A percentile compares a stretch with the other conserved stretches of the same genome.
Evolutionary conservation across 768 basidiomycete genomes (phyloP).

Genomic region (Mycena venus): DNA sequence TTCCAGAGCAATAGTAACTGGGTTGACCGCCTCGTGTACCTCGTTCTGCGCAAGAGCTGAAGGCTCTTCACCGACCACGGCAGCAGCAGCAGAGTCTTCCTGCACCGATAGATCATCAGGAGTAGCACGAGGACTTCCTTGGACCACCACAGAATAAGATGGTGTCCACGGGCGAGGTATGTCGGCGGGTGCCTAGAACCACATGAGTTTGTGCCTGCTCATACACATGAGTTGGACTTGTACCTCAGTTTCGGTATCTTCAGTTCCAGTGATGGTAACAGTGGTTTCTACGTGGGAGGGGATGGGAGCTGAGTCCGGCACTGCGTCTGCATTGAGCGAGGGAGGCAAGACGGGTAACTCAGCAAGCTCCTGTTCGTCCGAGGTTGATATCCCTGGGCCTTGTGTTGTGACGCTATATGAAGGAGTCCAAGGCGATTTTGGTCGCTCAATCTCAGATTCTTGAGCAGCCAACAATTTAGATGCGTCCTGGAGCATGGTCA

Average conservation of each 20-base stretch:
- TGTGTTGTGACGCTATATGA: conserved; percentile 48
- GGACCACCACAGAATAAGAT: conserved; percentile 52
- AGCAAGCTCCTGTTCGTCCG: conserved; percentile 20
- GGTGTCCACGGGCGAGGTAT: conserved; percentile 50
- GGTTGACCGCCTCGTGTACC: not conserved
- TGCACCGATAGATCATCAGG: conserved; percentile 19
- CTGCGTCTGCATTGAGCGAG: not conserved
- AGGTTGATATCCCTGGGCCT: conserved; percentile 24
- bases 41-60: not conserved
- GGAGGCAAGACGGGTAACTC: conserved; percentile 21
- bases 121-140: conserved; percentile 43
- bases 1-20: not conserved
- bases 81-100: not conserved
- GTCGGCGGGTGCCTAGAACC: conserved; percentile 15
- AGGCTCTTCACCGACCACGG: not conserved
- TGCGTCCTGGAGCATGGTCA: not conserved
- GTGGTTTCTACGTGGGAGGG: conserved; percentile 8
- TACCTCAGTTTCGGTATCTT: conserved; percentile 14
- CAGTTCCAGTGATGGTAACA: conserved; percentile 16
- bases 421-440: conserved; percentile 47
- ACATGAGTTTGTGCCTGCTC: not conserved
- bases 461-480: not conserved
- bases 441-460: conserved; percentile 17
- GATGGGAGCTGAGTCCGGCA: not conserved
- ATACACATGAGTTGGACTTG: not conserved